Evolutionary conservation across 2,329 filamentous ascomycete genomes (phyloP), one percentile per base, ranked within the genome.

Genomic region (Alternaria hordeiaustralica): DNA sequence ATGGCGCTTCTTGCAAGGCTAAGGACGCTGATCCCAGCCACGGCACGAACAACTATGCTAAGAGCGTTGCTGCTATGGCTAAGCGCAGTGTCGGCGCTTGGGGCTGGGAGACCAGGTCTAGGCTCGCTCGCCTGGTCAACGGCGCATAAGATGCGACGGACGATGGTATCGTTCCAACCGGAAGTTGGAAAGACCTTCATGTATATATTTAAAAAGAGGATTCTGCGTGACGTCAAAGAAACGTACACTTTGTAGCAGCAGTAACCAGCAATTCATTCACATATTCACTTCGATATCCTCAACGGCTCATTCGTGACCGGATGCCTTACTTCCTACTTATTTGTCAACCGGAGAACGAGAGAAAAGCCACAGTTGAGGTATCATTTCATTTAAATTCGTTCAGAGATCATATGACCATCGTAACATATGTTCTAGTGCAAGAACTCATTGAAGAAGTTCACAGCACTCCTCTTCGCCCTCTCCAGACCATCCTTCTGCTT

Each of bases 11-110:
- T 0, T 82, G 80, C 71, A 74, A 75, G 47, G 66, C 80, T 2
- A 69, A 66, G n/a, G 83, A 84, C 65, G 78, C 79, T 4, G 82
- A 84, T 61, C 82, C 82, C 0, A 67, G 64, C 15, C 67, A 80
- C 13, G 82, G 82, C 1, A 83, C 82, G 0, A 78, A 76, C 23
- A 80, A 84, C 45, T 83, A 80, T 50, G 80, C 76, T 2, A 61
- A 78, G 73, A 82, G 80, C 43, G 74, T 79, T 26, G 58, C 60
- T 3, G 67, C 67, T 18, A 75, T 77, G 71, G 59, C 58, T 23
- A 73, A 73, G 61, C 55, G 70, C 9, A 63, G 55, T 18, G 61
- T 71, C 10, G 21, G 53, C 25, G 61, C 65, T 41, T 61, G 64
- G 62, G 70, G 70, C 11, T 72, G 70, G 70, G 63, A 61, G 36